Base-by-base conservation (phyloP, 768 basidiomycete species). In the Candolleomyces aberdarensis region DNA sequence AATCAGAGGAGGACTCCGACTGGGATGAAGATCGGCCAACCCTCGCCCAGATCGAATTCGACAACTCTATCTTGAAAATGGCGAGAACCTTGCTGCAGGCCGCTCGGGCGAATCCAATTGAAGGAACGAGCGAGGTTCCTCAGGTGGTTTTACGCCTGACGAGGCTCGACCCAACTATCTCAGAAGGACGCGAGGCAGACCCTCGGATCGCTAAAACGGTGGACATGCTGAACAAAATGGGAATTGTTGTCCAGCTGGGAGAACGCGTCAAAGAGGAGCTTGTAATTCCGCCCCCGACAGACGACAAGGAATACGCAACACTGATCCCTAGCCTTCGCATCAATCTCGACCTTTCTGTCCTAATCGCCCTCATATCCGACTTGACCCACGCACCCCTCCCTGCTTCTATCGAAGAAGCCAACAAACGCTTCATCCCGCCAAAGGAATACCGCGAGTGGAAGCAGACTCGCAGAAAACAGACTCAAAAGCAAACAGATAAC, bases 291-390 rank as follows among this genome's bases (percentile, higher is more conserved):
- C 11, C 26, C 29, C 22, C 49, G 49, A 39, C 15, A 9, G 58
- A 36, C 20, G 48, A 59, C 17, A 19, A 32, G 9, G 48, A 49
- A 1, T 36, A 57, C 19, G 54, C 63, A 13, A 43, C 69, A 3
- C 26, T 67, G 15, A 62, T 68, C 10, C 89, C 88, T 0, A 90
- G 89, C 0, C 65, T 66, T 6, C 75, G 80, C 52, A 79, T 96
- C 72, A 91, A 94, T 64, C 81, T 95, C 39, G 94, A 96, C 68
- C 78, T 96, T 11, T 94, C 92, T 0, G 80, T 90, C 1, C 81
- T 96, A 50, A 89, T 96, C 57, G 93, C 94, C 0, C 80, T 95
- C 31, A 81, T 91, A 47, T 92, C 91, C 11, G 92, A 93, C 63
- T 84, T 92, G 56, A 88, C 90, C 0, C 93, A 95, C 71, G 78